These are phyloP conservation scores for Cicer arietinum DNA, from an alignment of 306 rosid genomes.

Conservation along the genomic window DNA sequence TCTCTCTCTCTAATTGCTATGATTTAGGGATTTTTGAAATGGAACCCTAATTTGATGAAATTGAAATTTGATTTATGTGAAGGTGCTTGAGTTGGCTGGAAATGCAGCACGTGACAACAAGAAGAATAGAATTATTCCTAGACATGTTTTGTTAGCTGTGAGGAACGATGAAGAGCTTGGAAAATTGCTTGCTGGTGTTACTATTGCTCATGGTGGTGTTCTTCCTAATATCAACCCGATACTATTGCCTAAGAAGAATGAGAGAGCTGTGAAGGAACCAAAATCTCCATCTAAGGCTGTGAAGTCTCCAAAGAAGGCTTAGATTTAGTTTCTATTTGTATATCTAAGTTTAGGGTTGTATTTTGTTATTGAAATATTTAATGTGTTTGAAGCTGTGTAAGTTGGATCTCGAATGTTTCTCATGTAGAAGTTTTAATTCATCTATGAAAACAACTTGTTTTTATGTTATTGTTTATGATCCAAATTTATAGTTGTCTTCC, in stretches of 20 bases:
- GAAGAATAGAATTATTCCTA: constrained; percentile 72
- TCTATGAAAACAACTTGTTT: background rate
- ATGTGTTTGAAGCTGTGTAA: background rate
- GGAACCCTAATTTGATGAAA: background rate
- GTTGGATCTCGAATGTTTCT: background rate
- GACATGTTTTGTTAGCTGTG: constrained; percentile 44
- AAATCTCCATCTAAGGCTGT: constrained; percentile 16
- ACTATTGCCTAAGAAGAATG: constrained; percentile 70
- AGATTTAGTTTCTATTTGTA: constrained; percentile 38
- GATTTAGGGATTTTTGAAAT: too few relatives aligned
- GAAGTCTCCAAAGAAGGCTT: constrained; percentile 76
- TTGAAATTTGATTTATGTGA: background rate
- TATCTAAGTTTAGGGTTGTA: constrained; percentile 15
- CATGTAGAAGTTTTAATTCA: background rate
- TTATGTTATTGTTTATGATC: background rate
- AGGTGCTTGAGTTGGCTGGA: constrained; percentile 89
- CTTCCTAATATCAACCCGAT: constrained; percentile 81
- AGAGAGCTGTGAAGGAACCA: background rate
- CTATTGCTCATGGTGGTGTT: constrained; percentile 89
- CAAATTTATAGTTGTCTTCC: too few relatives aligned
- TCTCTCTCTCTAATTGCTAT: too few relatives aligned
- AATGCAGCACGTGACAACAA: constrained; percentile 89
- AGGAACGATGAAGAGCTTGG: constrained; percentile 89
- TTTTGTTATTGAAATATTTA: background rate
- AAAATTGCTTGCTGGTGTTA: constrained; percentile 75